Conservation (phyloP, 2,329 filamentous ascomycete genomes). For the Pseudogymnoascus sp. region DNA sequence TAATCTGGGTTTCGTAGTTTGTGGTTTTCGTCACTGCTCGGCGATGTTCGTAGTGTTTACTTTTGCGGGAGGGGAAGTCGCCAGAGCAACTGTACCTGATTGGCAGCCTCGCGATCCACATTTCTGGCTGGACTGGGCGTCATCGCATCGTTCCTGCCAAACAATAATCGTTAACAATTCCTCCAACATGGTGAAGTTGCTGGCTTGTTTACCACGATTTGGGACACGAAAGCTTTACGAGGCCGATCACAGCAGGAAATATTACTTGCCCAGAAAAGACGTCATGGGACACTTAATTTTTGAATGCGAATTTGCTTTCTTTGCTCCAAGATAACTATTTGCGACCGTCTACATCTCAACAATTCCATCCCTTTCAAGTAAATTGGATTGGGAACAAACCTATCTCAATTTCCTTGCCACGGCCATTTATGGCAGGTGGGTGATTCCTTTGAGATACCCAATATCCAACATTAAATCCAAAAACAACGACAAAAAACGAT, state of each 20-base stretch:
- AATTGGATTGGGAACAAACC: not conserved
- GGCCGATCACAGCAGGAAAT: not conserved
- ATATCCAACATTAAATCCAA: not conserved
- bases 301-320: not conserved
- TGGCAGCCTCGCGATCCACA: slow-evolving; percentile 6
- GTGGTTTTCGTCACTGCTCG: not conserved
- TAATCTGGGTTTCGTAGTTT: not conserved
- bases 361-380: not conserved
- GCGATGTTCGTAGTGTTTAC: not conserved
- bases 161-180: not conserved
- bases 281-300: not conserved
- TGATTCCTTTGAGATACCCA: not conserved
- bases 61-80: slow-evolving; percentile 6
- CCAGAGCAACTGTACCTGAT: slow-evolving; percentile 4
- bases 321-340: not conserved
- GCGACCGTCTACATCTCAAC: not conserved
- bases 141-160: not conserved
- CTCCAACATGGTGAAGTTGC: not conserved
- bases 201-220: not conserved
- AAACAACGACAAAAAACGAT: not conserved
- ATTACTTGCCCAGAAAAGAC: not conserved
- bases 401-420: not conserved
- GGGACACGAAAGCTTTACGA: not conserved
- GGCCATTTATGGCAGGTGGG: not conserved
- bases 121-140: not conserved